Conservation (phyloP, 1,139 yeast species). For the Yamadazyma friedrichii region DNA sequence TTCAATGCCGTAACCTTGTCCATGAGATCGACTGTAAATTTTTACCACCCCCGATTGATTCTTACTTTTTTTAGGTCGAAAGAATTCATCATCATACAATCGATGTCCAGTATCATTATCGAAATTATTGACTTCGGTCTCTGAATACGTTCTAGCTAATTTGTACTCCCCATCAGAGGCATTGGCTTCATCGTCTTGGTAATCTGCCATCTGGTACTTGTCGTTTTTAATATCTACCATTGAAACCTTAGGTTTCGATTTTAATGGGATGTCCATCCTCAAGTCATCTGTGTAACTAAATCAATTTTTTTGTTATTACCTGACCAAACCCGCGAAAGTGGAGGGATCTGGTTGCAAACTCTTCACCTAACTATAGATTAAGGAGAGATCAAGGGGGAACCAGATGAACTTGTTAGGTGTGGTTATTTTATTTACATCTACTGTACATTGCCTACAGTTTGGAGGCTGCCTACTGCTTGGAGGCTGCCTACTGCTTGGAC, state of each 20-base stretch:
- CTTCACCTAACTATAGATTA: no score
- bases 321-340: no score
- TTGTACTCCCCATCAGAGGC: constrained; percentile 15
- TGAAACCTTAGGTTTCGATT: constrained; percentile 43
- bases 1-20: constrained; percentile 48
- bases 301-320: background rate
- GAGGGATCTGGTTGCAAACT: no score
- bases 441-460: no score
- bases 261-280: constrained; percentile 41
- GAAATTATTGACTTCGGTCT: constrained; percentile 53
- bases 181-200: constrained; percentile 1
- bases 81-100: constrained; percentile 47
- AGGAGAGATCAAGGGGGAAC: no score
- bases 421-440: background rate
- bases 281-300: background rate
- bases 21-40: constrained; percentile 27
- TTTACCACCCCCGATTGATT: constrained; percentile 11
- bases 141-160: constrained; percentile 53
- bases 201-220: constrained; percentile 17
- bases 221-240: constrained; percentile 34
- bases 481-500: constrained; percentile 29
- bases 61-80: constrained; percentile 31
- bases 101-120: constrained; percentile 52
- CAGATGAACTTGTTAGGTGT: no score
- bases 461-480: background rate